Conservation (phyloP, 495 filamentous ascomycete genomes). For the Lophium mytilinum region DNA sequence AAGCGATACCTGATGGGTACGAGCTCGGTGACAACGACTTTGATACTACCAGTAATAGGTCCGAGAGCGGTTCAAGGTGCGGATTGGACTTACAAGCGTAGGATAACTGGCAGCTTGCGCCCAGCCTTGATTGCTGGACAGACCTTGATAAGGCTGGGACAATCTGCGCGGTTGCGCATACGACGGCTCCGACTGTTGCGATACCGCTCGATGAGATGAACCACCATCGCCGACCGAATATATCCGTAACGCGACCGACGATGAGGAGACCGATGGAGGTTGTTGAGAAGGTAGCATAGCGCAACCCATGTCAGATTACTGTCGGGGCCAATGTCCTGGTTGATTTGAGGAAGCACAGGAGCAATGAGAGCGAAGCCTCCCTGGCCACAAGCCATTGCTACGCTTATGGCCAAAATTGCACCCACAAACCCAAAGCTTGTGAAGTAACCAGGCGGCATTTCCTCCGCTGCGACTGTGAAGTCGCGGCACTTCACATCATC, state of each 20-base stretch:
- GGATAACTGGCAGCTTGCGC: constrained; percentile 25
- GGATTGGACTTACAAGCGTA: constrained; percentile 19
- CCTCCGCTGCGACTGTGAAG: constrained; percentile 15
- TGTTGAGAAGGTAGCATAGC: constrained; percentile 24
- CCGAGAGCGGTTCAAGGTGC: too few relatives aligned
- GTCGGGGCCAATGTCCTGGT: constrained; percentile 21
- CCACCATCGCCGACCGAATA: constrained; percentile 30
- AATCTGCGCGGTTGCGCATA: constrained; percentile 26
- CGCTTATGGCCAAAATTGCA: constrained; percentile 20
- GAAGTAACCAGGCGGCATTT: constrained; percentile 20
- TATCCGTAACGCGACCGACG: constrained; percentile 29
- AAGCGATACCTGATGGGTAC: constrained; percentile 18
- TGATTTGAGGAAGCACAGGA: constrained; percentile 18
- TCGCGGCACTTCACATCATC: constrained; percentile 12
- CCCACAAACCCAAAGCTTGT: constrained; percentile 15
- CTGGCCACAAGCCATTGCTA: constrained; percentile 16
- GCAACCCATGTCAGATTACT: constrained; percentile 29
- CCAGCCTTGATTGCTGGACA: constrained; percentile 30
- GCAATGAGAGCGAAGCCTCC: constrained; percentile 16
- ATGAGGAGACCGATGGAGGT: constrained; percentile 28
- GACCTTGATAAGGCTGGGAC: constrained; percentile 20
- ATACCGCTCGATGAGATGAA: constrained; percentile 25
- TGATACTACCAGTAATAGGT: not conserved
- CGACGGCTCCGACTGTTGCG: constrained; percentile 25
- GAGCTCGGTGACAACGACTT: constrained; percentile 22